Evolutionary conservation across 1,284 basidiomycete species (phyloP), one percentile per base, ranked within the genome.

Genomic region (Rhodotorula sp.): DNA sequence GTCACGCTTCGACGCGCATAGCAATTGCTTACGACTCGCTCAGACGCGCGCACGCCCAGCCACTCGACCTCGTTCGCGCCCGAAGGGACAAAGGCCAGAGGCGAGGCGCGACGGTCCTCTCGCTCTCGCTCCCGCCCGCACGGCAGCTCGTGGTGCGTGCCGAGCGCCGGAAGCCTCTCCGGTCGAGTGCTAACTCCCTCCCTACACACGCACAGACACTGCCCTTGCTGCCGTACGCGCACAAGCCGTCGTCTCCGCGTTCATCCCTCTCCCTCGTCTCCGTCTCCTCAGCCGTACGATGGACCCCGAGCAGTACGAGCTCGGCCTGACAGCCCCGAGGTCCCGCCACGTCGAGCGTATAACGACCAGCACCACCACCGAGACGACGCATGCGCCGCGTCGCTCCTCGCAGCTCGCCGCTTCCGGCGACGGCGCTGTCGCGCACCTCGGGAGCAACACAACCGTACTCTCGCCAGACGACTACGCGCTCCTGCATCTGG

Each of bases 401-500:
- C 58, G 29, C 6, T 44, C 44, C 22, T 29, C 39, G 13, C 39
- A 44, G 25, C 39, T 25, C 25, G 15, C 32, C 19, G 32, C 53
- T 21, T 1, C 19, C 29, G 32, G 53, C 53, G 61, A 46, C 15
- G 22, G 27, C 32, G 22, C 37, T 25, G 25, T 12, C 21, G 29
- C 22, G 2, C n/a, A 29, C 22, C 34, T n/a, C 5, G 39, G 19
- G 8, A 32, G 39, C 19, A 6, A 6, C n/a, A 19, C 21, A 1
- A 19, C 21, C 0, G n/a, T 21, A 8, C 17, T 17, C 21, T 54
- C 39, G 19, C 44, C 59, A 2, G 54, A 48, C 25, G 70, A 64
- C 39, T 77, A 66, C 55, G 67, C 77, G 8, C 57, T 73, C 36
- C 61, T 80, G n/a, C 76, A 73, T 29, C 65, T 80, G 44, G 66